Conservation (phyloP, 2,329 filamentous ascomycete species). For the Penicillium thymicola region DNA sequence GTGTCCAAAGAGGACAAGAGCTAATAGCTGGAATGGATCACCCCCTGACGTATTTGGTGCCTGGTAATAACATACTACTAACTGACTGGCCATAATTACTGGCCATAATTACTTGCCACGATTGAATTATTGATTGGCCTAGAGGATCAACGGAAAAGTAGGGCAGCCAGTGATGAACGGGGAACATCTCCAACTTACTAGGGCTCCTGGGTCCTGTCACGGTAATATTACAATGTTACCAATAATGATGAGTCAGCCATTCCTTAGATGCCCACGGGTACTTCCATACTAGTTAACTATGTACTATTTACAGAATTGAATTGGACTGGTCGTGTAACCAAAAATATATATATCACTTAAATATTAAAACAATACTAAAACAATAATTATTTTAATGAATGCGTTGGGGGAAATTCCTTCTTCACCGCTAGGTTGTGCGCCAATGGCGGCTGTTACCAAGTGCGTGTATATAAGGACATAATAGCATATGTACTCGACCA, state of each 20-base stretch:
- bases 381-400: not conserved
- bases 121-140: slow-evolving; percentile 12
- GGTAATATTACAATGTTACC: slow-evolving; percentile 3
- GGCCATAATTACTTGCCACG: not conserved
- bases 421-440: slow-evolving; percentile 8
- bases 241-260: slow-evolving; percentile 28
- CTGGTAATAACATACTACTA: slow-evolving; percentile 15
- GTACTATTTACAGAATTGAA: not conserved
- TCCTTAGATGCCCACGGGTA: too few relatives aligned
- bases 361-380: too few relatives aligned
- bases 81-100: not conserved
- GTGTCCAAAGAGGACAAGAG: slow-evolving; percentile 13
- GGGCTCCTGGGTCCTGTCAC: not conserved
- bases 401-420: not conserved
- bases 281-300: too few relatives aligned
- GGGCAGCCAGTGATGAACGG: slow-evolving; percentile 21
- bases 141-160: slow-evolving; percentile 13
- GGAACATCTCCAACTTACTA: not conserved
- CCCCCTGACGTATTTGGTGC: slow-evolving; percentile 25
- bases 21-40: slow-evolving; percentile 23
- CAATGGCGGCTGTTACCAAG: slow-evolving; percentile 5
- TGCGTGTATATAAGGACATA: not conserved
- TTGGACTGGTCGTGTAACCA: slow-evolving; percentile 2
- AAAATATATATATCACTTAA: not conserved
- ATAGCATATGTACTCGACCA: too few relatives aligned